Base-by-base conservation (phyloP, 768 basidiomycete species). In the Leucocoprinus birnbaumii region DNA sequence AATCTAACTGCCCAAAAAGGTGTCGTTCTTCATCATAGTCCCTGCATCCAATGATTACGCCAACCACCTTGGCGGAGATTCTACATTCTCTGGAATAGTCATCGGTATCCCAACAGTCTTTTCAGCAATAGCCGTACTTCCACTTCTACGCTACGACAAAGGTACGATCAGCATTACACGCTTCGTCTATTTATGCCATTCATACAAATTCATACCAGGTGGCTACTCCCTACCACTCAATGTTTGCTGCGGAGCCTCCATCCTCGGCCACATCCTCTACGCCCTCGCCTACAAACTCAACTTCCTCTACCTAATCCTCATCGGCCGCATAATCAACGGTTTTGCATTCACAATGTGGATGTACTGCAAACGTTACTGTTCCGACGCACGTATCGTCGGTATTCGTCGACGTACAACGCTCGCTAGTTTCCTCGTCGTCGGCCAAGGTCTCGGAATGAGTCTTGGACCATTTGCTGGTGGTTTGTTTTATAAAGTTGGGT, bases 301-400 rank as follows among this genome's bases (percentile, higher is more conserved):
- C 61, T 83, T 74, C 64, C 76, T 89, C 8, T 87, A 88, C 63
- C 73, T 87, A 59, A 85, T 87, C 60, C 80, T 89, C 53, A 73
- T 87, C 34, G 85, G 84, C 5, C 84, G 87, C 13, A 80, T 84
- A 51, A 77, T 86, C 31, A 75, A 72, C 37, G 86, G 86, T 1
- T 62, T 86, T 40, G 77, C 78, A 5, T 86, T 84, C 61, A 77
- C 82, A 1, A 71, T 78, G 25, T 85, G 80, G 73, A 80, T 89
- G 83, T 87, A 86, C 66, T 71, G 68, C 61, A 87, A 87, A 61
- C 77, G 82, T 14, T 88, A 84, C 63, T 87, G 85, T 64, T 79
- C 73, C 10, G 86, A 87, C 64, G 78, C 82, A 3, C 79, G 80
- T n/a, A 77, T 87, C 50, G 82, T 88, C 18, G 84, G 85, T 24